Base-by-base conservation (phyloP, 148 eudicot species). In the Arbutus unedo region DNA sequence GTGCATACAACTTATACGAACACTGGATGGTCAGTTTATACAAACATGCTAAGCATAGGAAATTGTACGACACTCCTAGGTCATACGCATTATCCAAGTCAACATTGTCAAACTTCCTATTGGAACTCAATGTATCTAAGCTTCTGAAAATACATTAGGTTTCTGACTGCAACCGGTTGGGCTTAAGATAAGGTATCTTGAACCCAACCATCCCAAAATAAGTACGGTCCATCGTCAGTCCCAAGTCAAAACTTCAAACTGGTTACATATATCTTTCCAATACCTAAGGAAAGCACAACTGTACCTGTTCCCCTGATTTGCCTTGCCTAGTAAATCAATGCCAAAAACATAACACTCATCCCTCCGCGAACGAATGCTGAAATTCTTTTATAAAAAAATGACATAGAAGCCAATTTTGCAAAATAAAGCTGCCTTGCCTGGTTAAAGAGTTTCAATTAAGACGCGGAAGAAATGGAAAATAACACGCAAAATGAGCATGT, bases 211-310 rank as follows among this genome's bases (percentile, higher is more conserved):
- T 59, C 21, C 64, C 64, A 4, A 71, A 71, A 71, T 71, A 71
- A 38, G 48, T 16, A 70, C 4, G 21, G 48, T 71, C 49, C 75
- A 71, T 50, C 49, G 8, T 71, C 9, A 16, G 49, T 71, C 49
- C 74, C 75, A 71, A 71, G 50, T 44, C 75, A 71, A 71, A 59
- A 18, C 19, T 71, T 45, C 10, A 71, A 43, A 71, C 16, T 71
- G 75, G 50, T 71, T 71, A 43, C 50, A 43, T 68, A 71, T 2
- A 71, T 71, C 75, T 6, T 43, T 41, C 47, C 21, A 44, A 44
- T 7, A 43, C 49, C 75, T 16, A 44, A 2, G 75, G 21, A 71
- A 71, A 44, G 21, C 75, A 71, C 49, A 38, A 68, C 9, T 8
- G 43, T 43, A 59, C 64, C 64, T 59, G 7, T 16, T 59, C 21